Base-by-base conservation (phyloP, 106 monocot genomes). In the Ottelia alismoides region DNA sequence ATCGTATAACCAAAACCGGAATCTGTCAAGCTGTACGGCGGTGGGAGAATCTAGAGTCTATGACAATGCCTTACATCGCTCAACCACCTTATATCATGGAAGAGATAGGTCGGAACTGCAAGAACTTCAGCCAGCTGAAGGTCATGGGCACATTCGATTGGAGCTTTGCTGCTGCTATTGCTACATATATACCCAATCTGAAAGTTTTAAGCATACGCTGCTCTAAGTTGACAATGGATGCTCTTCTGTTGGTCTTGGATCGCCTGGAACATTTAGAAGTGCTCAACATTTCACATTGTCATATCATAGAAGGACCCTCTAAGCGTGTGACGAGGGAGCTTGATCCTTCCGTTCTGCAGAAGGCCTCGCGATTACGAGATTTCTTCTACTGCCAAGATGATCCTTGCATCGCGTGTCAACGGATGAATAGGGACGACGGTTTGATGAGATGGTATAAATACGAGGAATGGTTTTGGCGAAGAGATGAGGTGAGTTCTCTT, bases 401-500 rank as follows among this genome's bases (percentile, higher is more conserved):
- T 14, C 52, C 67, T 0, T 84, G 93, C 65, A 4, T 51, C 16
- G 28, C 77, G 2, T 93, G 92, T 45, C 55, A 70, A 52, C 72
- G 92, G 66, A 87, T 87, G 75, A 30, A 48, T 20, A 49, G 2
- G 19, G 87, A 84, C 31, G 92, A 93, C 32, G 92, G 92, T 2
- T 51, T 80, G 47, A 93, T 93, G 87, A 74, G 88, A 58, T 93
- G 93, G 93, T 93, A 83, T 45, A 72, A 51, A 55, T 93, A 93
- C 18, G 93, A 93, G 56, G 84, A 77, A 11, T 75, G 67, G 54
- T 88, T 84, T 30, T 88, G 88, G 93, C 66, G 88, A 28, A 65
- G 53, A 43, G 93, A 93, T 57, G 93, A 93, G 68, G 78, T 84
- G 2, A 61, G 53, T 5, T 80, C 75, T 24, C 88, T 93, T 28